Percentiles rank a stretch among this genome's conserved stretches.
Evolutionary conservation across 2,329 filamentous ascomycete genomes (phyloP).

Genomic region (Colletotrichum sp.): DNA sequence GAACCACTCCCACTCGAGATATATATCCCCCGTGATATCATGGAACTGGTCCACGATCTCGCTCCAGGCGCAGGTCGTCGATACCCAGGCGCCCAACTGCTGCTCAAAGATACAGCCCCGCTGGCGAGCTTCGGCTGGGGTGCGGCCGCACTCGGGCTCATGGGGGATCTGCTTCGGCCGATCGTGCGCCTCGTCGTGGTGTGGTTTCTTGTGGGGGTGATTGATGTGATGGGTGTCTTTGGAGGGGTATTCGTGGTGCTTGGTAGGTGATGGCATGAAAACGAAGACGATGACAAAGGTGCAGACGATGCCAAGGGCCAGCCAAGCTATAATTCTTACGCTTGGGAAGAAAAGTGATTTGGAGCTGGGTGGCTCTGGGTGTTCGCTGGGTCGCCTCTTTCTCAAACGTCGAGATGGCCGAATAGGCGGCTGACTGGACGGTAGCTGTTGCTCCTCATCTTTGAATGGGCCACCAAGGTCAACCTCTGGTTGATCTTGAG

Average conservation of each 20-base stretch:
- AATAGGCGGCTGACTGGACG: background rate
- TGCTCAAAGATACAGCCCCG: background rate
- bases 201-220: background rate
- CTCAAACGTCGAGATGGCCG: background rate
- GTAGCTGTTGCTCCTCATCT: background rate
- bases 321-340: background rate
- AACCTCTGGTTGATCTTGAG: background rate
- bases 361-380: background rate
- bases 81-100: background rate
- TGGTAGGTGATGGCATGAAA: background rate
- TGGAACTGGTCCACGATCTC: background rate
- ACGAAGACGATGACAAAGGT: background rate
- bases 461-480: background rate
- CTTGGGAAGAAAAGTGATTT: background rate
- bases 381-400: background rate
- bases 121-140: background rate
- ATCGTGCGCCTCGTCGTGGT: background rate
- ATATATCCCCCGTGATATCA: background rate
- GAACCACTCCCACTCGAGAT: background rate
- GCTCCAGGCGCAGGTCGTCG: background rate
- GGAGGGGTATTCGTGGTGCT: background rate
- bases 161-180: background rate
- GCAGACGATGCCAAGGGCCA: background rate
- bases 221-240: background rate
- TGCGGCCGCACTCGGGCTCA: background rate